Evolutionary conservation across 2,329 filamentous ascomycete genomes (phyloP).

Genomic region (Pseudogymnoascus sp.): DNA sequence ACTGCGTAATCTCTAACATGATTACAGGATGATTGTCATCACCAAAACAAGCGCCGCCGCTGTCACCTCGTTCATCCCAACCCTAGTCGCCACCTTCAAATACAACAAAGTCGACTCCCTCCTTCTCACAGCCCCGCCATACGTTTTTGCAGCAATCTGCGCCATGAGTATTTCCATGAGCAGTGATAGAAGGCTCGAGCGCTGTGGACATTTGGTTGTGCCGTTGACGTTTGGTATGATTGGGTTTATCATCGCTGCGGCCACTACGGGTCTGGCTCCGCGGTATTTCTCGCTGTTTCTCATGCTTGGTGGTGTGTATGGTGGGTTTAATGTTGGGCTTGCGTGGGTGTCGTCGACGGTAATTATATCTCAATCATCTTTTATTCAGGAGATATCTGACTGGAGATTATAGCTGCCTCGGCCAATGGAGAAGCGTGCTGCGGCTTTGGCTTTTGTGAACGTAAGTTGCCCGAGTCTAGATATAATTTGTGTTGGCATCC

Average conservation of each 20-base stretch:
- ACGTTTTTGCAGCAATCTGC: slow-evolving; percentile 18
- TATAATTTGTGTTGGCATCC: too few relatives aligned
- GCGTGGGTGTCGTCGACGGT: slow-evolving; percentile 21
- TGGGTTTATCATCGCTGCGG: slow-evolving; percentile 19
- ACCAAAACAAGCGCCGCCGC: slow-evolving; percentile 16
- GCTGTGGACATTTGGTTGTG: slow-evolving; percentile 17
- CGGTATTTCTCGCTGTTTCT: slow-evolving; percentile 22
- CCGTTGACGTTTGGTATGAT: slow-evolving; percentile 19
- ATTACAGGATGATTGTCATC: background rate
- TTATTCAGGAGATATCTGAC: background rate
- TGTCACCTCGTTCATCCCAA: slow-evolving; percentile 21
- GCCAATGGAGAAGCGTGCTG: slow-evolving; percentile 22
- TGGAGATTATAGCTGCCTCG: slow-evolving; percentile 14
- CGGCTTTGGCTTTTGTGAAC: slow-evolving; percentile 23
- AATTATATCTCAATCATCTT: background rate
- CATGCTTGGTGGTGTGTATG: slow-evolving; percentile 18
- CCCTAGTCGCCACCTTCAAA: slow-evolving; percentile 28
- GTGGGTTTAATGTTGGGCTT: slow-evolving; percentile 19
- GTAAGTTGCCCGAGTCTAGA: too few relatives aligned
- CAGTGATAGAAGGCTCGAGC: background rate
- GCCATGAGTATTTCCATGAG: background rate
- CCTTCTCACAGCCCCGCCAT: slow-evolving; percentile 23
- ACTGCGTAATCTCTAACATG: background rate
- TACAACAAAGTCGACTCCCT: slow-evolving; percentile 19
- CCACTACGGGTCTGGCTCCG: slow-evolving; percentile 17